Base-by-base conservation (phyloP, 441 rosid species). In the Euphorbia corollata region DNA sequence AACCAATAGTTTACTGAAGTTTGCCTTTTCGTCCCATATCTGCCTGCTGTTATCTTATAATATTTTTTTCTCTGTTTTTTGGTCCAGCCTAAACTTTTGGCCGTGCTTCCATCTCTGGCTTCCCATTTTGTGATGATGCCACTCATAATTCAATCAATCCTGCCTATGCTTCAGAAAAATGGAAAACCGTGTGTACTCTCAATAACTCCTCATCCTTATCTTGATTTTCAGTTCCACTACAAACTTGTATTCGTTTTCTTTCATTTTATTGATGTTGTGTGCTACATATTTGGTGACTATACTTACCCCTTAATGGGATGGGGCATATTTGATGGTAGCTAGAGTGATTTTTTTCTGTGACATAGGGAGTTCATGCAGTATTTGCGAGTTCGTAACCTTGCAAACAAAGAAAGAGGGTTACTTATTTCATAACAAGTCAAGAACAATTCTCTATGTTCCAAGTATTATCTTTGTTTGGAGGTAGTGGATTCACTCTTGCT, bases 51-150 rank as follows among this genome's bases (percentile, higher is more conserved):
- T 36, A 64, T 27, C 61, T 58, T 72, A 55, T 47, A 19, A 22
- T 50, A 73, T 68, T 30, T 24, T 78, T 71, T 34, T 69, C 2
- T 45, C 74, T 67, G 24, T 24, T 78, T 65, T 36, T 20, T 71
- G 30, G 64, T 80, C 74, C 87, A 93, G 98, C 80, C 86, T 70
- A 90, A 89, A 82, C 85, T 93, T 78, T 69, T 93, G 82, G 80
- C 87, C 47, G 68, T 90, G 83, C 91, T 93, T 74, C 98, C 98
- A 39, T 85, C 89, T 59, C 84, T 93, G 65, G 97, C 97, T 80
- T 85, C 96, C 47, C 91, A 89, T 67, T 82, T 84, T 66, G 80
- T 81, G 71, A 90, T 93, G 97, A 72, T 86, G 80, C 96, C 97
- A 32, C 85, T 93, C 63, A 77, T 90, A 51, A 82, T 90, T 81